Conservation (phyloP, 257 asterid species). For the Scutellaria baicalensis region DNA sequence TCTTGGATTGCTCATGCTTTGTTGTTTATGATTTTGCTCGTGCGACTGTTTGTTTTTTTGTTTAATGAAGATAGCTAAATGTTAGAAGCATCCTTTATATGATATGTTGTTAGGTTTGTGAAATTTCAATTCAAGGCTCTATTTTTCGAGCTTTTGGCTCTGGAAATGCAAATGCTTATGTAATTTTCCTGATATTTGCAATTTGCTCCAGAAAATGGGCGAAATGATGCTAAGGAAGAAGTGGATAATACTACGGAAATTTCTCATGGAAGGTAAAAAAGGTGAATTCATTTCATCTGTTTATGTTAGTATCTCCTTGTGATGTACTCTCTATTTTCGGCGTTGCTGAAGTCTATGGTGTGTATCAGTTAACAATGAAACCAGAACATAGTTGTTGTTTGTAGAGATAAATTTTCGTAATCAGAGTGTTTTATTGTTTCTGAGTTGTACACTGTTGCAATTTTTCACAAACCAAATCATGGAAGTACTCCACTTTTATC, state of each 20-base stretch:
- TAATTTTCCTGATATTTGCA: conserved; percentile 2
- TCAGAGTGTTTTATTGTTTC: neutral
- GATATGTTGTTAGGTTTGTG: neutral
- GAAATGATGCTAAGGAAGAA: conserved; percentile 26
- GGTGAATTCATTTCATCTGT: conserved; percentile 39
- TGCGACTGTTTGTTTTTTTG: neutral
- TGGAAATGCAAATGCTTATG: neutral
- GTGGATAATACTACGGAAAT: conserved; percentile 17
- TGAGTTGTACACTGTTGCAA: neutral
- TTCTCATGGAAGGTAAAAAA: conserved; percentile 64
- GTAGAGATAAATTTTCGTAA: neutral
- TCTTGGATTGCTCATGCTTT: neutral
- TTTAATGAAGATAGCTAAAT: neutral
- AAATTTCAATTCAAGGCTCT: neutral
- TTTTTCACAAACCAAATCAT: neutral
- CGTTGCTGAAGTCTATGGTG: neutral
- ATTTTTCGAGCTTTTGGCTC: neutral
- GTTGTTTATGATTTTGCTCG: neutral
- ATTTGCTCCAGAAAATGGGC: conserved; percentile 45
- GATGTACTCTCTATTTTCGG: neutral
- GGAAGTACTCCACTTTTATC: neutral
- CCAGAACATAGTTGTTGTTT: neutral
- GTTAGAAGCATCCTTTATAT: neutral
- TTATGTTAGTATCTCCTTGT: neutral
- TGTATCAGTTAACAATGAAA: neutral